These are phyloP conservation scores for Mollisiaceae sp. DNA, from an alignment of 2,329 filamentous ascomycete genomes.

Conservation along the genomic window DNA sequence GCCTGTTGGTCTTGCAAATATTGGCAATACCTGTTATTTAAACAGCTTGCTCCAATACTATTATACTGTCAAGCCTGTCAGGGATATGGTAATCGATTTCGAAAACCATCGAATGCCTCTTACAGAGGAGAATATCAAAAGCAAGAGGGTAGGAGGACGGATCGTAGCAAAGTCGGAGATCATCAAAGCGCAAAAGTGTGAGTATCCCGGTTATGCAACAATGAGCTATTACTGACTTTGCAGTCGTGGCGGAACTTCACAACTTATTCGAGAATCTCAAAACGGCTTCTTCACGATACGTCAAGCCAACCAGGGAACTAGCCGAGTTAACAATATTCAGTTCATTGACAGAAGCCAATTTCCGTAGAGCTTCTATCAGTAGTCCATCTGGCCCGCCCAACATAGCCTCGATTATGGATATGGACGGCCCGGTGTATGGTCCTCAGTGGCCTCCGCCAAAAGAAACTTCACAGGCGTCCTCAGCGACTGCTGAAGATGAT, in stretches of 20 bases:
- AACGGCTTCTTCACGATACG: conserved; percentile 62
- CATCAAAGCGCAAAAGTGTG: conserved; percentile 73
- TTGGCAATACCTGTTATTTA: conserved; percentile 97
- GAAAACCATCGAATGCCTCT: conserved; percentile 73
- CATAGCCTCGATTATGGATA: conserved; percentile 27
- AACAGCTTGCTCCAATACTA: conserved; percentile 97
- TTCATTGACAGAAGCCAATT: conserved; percentile 57
- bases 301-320: conserved; percentile 76
- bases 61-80: conserved; percentile 83
- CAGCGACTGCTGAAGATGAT: conserved; percentile 33
- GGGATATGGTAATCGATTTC: conserved; percentile 80
- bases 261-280: conserved; percentile 74
- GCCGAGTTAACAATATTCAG: conserved; percentile 79
- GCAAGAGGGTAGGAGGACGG: conserved; percentile 77
- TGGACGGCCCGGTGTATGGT: conserved; percentile 36
- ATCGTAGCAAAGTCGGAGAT: conserved; percentile 64
- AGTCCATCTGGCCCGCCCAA: conserved; percentile 42
- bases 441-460: conserved; percentile 37
- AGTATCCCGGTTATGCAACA: conserved; percentile 45
- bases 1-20: conserved; percentile 88
- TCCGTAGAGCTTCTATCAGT: conserved; percentile 52
- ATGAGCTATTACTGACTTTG: conserved; percentile 25
- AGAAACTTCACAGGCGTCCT: conserved; percentile 24
- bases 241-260: conserved; percentile 77
- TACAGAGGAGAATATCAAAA: conserved; percentile 63